Evolutionary conservation across 2,329 filamentous ascomycete genomes (phyloP).

Genomic region (Cadophora malorum): DNA sequence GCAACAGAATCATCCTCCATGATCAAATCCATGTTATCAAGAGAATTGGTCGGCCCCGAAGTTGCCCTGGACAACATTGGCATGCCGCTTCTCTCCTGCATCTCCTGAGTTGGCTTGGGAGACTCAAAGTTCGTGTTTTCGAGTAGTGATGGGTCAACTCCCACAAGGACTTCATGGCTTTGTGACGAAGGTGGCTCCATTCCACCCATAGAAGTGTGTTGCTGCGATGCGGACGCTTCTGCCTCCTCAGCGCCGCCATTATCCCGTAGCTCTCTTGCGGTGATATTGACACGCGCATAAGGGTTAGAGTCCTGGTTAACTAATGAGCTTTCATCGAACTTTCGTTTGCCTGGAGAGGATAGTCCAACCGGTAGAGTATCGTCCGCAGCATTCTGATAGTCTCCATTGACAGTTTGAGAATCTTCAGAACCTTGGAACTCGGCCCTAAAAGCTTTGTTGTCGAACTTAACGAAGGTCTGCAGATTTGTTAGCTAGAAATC

Average conservation of each 20-base stretch:
- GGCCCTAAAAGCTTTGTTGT: constrained; percentile 59
- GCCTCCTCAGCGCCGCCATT: constrained; percentile 5
- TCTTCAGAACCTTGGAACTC: constrained; percentile 48
- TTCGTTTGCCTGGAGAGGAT: constrained; percentile 41
- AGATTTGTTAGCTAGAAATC: constrained; percentile 25
- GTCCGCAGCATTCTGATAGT: constrained; percentile 20
- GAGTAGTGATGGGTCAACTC: constrained; percentile 37
- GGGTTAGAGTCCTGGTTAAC: constrained; percentile 25
- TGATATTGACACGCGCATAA: constrained; percentile 20
- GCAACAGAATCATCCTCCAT: constrained; percentile 36
- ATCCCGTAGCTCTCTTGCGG: constrained; percentile 25
- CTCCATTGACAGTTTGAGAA: constrained; percentile 23
- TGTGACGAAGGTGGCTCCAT: constrained; percentile 9
- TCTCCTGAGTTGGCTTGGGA: constrained; percentile 30
- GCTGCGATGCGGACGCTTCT: not conserved
- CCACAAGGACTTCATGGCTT: constrained; percentile 35
- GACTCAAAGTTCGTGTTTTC: constrained; percentile 4
- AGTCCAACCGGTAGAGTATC: constrained; percentile 25
- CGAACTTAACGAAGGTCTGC: constrained; percentile 56
- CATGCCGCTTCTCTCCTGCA: constrained; percentile 42
- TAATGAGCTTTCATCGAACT: constrained; percentile 37
- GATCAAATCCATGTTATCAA: constrained; percentile 44
- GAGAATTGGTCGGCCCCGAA: constrained; percentile 24
- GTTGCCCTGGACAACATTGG: constrained; percentile 31
- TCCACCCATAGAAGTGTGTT: not conserved